Percentiles rank a stretch among this genome's conserved stretches.
These are phyloP conservation scores for Colletotrichum theobromicola DNA, from an alignment of 2,329 filamentous ascomycete species.

Conservation along the genomic window DNA sequence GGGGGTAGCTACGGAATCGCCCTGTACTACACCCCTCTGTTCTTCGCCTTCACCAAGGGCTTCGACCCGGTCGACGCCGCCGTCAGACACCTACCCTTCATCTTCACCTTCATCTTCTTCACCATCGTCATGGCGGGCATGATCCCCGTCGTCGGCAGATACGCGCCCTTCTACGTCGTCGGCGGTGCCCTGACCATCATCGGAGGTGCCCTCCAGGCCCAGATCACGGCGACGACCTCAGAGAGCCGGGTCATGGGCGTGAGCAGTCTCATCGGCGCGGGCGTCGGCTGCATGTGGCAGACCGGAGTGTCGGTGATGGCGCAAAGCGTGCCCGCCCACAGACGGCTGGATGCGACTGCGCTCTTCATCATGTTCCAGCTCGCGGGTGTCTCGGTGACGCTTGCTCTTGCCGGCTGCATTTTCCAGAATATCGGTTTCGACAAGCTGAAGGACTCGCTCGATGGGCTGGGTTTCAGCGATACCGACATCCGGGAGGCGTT, in stretches of 20 bases:
- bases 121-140: conserved; percentile 40
- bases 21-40: conserved; percentile 60
- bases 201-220: conserved; percentile 29
- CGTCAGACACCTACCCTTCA: conserved; percentile 47
- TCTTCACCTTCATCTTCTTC: conserved; percentile 40
- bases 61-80: conserved; percentile 45
- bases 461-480: conserved; percentile 22
- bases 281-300: conserved; percentile 35
- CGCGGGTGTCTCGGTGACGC: conserved; percentile 28
- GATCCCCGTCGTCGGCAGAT: conserved; percentile 42
- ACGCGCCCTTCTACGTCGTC: conserved; percentile 36
- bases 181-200: conserved; percentile 30
- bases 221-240: conserved; percentile 27
- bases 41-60: conserved; percentile 56
- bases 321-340: conserved; percentile 25
- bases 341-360: conserved; percentile 32
- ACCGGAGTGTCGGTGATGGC: conserved; percentile 30
- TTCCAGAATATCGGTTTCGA: conserved; percentile 36
- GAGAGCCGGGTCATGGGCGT: conserved; percentile 34
- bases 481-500: conserved; percentile 31
- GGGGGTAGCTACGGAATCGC: conserved; percentile 42
- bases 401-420: conserved; percentile 32
- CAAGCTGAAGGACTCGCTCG: conserved; percentile 24
- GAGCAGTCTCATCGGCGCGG: conserved; percentile 34
- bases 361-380: conserved; percentile 40